These are phyloP conservation scores for Cornus suecica DNA, from an alignment of 148 eudicot genomes.

Conservation along the genomic window DNA sequence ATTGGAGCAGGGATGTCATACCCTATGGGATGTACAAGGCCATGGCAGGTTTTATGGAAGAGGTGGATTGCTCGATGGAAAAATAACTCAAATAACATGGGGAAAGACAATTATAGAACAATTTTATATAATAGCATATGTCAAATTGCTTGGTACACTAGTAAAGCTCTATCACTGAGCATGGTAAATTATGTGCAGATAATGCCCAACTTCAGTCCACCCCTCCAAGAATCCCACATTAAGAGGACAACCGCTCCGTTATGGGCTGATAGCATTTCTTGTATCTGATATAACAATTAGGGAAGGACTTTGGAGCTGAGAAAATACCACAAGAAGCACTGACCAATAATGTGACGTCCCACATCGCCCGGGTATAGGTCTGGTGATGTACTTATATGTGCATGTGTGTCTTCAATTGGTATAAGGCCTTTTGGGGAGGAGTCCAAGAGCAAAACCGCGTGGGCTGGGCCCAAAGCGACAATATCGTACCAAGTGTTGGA, in stretches of 20 bases:
- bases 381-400: too few species aligned
- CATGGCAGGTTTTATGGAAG: background rate
- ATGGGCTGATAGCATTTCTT: background rate
- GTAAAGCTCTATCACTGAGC: background rate
- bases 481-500: too few species aligned
- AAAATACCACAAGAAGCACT: background rate
- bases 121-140: too few species aligned
- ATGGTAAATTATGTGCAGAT: background rate
- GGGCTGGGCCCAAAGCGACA: too few species aligned
- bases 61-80: background rate
- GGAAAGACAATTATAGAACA: too few species aligned
- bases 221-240: background rate
- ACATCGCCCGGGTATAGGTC: too few species aligned
- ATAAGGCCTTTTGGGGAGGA: too few species aligned
- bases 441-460: too few species aligned
- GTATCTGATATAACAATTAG: background rate
- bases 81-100: background rate
- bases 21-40: background rate
- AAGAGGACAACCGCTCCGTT: background rate
- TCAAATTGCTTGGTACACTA: background rate
- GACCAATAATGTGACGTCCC: constrained; percentile 6
- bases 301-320: background rate
- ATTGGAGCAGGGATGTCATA: background rate
- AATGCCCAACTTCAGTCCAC: background rate
- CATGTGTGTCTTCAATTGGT: too few species aligned